A percentile compares a stretch with the other conserved stretches of the same genome.
Conservation (phyloP, 805 yeast genomes). For the Zygosaccharomyces pseudorouxii region DNA sequence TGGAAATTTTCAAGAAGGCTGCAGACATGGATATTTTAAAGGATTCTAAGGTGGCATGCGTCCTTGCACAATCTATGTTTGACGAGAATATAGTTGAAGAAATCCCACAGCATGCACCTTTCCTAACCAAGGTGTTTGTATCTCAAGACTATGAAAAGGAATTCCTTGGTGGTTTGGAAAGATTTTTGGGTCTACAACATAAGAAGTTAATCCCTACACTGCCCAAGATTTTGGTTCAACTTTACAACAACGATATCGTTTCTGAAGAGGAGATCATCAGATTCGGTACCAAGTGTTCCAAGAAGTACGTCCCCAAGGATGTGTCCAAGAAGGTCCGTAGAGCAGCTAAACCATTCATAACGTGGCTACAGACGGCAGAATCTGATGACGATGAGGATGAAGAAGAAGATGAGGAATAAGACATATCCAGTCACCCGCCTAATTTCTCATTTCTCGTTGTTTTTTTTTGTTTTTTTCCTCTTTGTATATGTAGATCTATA, state of each 20-base stretch:
- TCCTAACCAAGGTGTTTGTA: slow-evolving; percentile 66
- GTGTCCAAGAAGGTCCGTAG: slow-evolving; percentile 88
- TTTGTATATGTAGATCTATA: slow-evolving; percentile 5
- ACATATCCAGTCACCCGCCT: neutral
- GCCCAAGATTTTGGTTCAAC: slow-evolving; percentile 75
- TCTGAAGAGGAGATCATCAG: slow-evolving; percentile 74
- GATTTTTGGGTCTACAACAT: slow-evolving; percentile 79
- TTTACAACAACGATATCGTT: slow-evolving; percentile 79
- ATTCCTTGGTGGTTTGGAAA: slow-evolving; percentile 92
- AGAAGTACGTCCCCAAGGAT: slow-evolving; percentile 90
- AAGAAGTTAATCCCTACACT: slow-evolving; percentile 64
- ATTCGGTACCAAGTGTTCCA: slow-evolving; percentile 88
- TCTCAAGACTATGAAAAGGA: slow-evolving; percentile 74
- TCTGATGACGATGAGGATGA: slow-evolving; percentile 61
- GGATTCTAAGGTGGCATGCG: slow-evolving; percentile 78
- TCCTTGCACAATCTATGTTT: slow-evolving; percentile 85
- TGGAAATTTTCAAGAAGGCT: slow-evolving; percentile 89
- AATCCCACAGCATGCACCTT: slow-evolving; percentile 72
- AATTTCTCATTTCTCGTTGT: neutral
- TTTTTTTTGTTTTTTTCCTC: neutral
- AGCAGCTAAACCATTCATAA: slow-evolving; percentile 92
- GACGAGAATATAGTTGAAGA: slow-evolving; percentile 70
- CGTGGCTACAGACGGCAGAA: slow-evolving; percentile 94
- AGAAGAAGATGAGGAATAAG: slow-evolving; percentile 15
- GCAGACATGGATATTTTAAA: slow-evolving; percentile 67